Conservation (phyloP, 2,329 filamentous ascomycete genomes). For the Xylariaceae sp. region DNA sequence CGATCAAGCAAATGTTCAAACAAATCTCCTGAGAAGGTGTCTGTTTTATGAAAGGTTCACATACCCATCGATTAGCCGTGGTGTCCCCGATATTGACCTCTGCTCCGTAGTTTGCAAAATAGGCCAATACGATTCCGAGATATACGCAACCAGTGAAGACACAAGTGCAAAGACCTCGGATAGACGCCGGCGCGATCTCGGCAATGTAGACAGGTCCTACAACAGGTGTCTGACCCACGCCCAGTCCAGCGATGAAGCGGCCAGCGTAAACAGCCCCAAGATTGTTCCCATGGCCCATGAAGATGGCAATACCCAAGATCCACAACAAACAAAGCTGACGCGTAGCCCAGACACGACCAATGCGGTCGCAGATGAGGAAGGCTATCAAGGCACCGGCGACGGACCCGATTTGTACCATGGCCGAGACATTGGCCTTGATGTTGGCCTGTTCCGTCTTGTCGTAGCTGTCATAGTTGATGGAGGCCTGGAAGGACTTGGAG, state of each 20-base stretch:
- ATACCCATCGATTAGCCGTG: conserved; percentile 45
- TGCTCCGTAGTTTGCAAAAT: conserved; percentile 66
- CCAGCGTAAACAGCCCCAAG: conserved; percentile 57
- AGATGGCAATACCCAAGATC: conserved; percentile 54
- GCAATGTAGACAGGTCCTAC: conserved; percentile 67
- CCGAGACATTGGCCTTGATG: conserved; percentile 69
- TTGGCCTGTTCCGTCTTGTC: conserved; percentile 52
- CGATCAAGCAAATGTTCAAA: background rate
- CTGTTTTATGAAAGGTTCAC: conserved; percentile 1
- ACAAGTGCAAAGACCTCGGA: conserved; percentile 69
- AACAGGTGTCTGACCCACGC: conserved; percentile 61
- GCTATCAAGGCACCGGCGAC: conserved; percentile 64
- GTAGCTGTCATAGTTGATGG: conserved; percentile 53
- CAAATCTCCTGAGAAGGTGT: background rate
- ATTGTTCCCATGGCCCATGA: conserved; percentile 50
- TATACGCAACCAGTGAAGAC: conserved; percentile 69
- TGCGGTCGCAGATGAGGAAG: conserved; percentile 53
- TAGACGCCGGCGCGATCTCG: conserved; percentile 62
- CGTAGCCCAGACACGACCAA: conserved; percentile 59
- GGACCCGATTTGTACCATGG: conserved; percentile 76
- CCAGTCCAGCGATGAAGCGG: conserved; percentile 60
- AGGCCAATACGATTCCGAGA: conserved; percentile 70
- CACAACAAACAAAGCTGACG: conserved; percentile 52
- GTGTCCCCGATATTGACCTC: conserved; percentile 43
- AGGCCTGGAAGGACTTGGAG: conserved; percentile 56